Conservation (phyloP, 495 filamentous ascomycete species). For the Penicillium paradoxum region DNA sequence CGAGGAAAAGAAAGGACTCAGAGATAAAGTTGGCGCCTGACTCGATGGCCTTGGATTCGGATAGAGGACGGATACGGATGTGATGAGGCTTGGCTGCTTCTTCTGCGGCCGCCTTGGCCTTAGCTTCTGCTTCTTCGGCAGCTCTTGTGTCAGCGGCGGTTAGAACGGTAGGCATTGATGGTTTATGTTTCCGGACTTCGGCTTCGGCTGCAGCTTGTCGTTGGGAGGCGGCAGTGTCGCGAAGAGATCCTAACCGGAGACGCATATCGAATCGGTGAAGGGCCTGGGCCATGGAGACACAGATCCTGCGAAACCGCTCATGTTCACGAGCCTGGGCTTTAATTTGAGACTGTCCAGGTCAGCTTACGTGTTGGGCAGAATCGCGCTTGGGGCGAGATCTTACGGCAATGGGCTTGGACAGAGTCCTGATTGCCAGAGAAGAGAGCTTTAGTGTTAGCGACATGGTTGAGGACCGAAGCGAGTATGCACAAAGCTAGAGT, state of each 20-base stretch:
- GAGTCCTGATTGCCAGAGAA: conserved; percentile 61
- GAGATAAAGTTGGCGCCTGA: conserved; percentile 92
- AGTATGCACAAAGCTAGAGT: conserved; percentile 1
- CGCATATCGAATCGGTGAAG: conserved; percentile 95
- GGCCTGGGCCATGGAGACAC: conserved; percentile 70
- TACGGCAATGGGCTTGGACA: conserved; percentile 72
- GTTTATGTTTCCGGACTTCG: conserved; percentile 53
- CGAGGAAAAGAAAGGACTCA: conserved; percentile 80
- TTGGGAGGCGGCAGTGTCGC: conserved; percentile 64
- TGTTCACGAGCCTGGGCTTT: conserved; percentile 94
- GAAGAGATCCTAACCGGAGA: conserved; percentile 75
- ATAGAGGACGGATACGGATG: conserved; percentile 67
- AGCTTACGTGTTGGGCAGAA: conserved; percentile 45
- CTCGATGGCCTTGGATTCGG: conserved; percentile 92
- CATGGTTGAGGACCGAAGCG: conserved; percentile 26
- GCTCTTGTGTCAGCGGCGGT: conserved; percentile 67
- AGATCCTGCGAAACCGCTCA: conserved; percentile 74
- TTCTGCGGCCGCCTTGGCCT: conserved; percentile 46
- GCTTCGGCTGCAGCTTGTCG: conserved; percentile 46
- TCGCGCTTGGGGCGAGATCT: conserved; percentile 9
- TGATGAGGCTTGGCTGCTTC: conserved; percentile 42
- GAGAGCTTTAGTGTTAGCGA: conserved; percentile 64
- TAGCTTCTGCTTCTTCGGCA: conserved; percentile 49
- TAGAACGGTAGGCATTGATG: conserved; percentile 72
- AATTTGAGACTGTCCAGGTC: conserved; percentile 69